Conservation (phyloP, 495 filamentous ascomycete genomes). For the Penicillium bialowiezense region DNA sequence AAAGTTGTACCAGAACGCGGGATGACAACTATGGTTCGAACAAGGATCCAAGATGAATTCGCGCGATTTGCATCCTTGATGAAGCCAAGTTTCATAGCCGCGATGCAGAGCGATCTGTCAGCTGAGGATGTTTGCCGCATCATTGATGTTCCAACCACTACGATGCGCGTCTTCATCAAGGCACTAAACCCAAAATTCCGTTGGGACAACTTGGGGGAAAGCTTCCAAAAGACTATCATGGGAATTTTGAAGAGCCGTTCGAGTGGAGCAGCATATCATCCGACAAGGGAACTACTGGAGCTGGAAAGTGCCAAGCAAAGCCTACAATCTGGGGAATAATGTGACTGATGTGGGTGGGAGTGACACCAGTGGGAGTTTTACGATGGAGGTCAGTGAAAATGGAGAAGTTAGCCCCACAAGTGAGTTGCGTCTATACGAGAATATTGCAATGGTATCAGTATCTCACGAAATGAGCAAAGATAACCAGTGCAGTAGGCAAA, state of each 20-base stretch:
- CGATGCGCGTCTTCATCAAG: constrained; percentile 20
- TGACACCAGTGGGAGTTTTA: too few relatives aligned
- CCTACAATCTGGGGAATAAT: too few relatives aligned
- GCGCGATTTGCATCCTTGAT: not conserved
- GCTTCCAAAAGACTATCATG: constrained; percentile 7
- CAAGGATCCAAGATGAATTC: not conserved
- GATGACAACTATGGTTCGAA: not conserved
- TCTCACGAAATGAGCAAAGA: too few relatives aligned
- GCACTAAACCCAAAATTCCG: constrained; percentile 20
- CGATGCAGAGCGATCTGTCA: constrained; percentile 1
- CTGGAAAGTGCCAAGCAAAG: not conserved
- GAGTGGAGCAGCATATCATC: not conserved
- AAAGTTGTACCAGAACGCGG: not conserved
- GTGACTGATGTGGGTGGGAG: too few relatives aligned
- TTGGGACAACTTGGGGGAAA: constrained; percentile 19
- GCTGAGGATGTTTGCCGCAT: constrained; percentile 18
- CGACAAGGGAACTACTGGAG: not conserved
- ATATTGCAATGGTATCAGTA: too few relatives aligned
- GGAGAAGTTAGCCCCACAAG: too few relatives aligned
- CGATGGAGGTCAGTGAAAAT: too few relatives aligned
- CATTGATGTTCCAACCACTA: constrained; percentile 10
- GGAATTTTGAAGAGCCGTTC: constrained; percentile 1
- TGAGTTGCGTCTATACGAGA: too few relatives aligned
- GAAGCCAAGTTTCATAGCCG: not conserved
- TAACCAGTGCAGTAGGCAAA: too few relatives aligned